Conservation (phyloP, 2,329 filamentous ascomycete species). For the Triangularia verruculosa region DNA sequence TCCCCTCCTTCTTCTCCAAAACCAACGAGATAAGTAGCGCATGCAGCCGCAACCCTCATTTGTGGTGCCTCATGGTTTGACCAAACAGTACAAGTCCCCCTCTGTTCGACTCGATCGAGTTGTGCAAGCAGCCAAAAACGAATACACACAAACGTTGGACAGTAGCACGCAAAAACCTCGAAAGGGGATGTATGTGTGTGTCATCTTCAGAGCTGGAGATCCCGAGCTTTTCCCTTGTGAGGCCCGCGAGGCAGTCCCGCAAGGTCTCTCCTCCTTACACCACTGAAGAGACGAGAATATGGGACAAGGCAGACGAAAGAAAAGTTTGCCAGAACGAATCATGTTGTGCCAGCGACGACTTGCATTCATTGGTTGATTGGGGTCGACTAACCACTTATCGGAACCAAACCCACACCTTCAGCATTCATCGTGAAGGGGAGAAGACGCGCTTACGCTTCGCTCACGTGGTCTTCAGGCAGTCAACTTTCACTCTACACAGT, state of each 20-base stretch:
- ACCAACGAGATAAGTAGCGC: conserved; percentile 22
- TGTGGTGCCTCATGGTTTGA: background rate
- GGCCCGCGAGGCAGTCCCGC: background rate
- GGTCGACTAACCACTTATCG: background rate
- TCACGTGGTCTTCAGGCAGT: background rate
- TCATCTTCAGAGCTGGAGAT: background rate
- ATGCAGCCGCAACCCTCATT: background rate
- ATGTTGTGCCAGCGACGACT: background rate
- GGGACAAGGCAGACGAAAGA: background rate
- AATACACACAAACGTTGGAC: background rate
- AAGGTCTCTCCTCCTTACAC: too few relatives aligned
- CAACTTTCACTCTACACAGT: too few relatives aligned
- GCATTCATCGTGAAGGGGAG: background rate
- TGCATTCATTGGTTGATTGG: background rate
- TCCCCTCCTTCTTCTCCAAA: background rate
- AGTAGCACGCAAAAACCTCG: background rate
- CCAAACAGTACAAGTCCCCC: too few relatives aligned
- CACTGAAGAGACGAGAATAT: background rate
- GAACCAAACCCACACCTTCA: background rate
- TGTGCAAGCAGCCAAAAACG: too few relatives aligned
- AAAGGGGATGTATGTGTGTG: too few relatives aligned
- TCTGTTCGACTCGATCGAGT: too few relatives aligned
- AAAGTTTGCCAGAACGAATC: background rate
- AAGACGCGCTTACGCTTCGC: background rate
- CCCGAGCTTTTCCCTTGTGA: background rate